Conservation (phyloP, 495 filamentous ascomycete genomes). For the Neurospora sublineolata region DNA sequence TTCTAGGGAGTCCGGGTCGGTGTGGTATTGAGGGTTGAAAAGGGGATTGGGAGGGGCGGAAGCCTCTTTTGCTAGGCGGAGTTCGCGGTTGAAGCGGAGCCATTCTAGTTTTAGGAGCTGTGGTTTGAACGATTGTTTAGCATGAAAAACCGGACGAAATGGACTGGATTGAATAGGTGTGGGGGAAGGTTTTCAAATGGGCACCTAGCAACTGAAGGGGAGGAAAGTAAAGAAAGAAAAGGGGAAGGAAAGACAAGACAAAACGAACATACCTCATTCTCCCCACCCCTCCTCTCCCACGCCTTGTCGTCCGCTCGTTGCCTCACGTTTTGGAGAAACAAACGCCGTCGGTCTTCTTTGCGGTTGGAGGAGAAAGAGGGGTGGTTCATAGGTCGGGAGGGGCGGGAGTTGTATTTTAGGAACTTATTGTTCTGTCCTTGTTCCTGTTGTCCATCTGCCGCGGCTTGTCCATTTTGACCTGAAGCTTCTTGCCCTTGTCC, state of each 20-base stretch:
- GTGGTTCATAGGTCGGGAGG: neutral
- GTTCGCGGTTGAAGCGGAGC: conserved; percentile 26
- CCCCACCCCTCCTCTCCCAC: conserved; percentile 55
- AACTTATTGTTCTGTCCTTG: conserved; percentile 11
- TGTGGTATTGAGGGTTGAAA: neutral
- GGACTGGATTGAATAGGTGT: neutral
- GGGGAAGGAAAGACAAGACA: neutral
- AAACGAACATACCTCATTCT: conserved; percentile 55
- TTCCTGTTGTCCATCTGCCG: conserved; percentile 15
- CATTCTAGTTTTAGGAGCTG: conserved; percentile 41
- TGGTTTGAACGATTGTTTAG: conserved; percentile 3
- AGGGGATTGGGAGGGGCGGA: neutral
- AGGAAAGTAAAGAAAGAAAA: neutral
- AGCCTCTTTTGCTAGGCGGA: conserved; percentile 34
- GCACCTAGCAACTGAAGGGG: too few relatives aligned
- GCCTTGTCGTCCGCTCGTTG: conserved; percentile 54
- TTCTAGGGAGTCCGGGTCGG: conserved; percentile 7
- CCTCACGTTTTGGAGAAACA: conserved; percentile 72
- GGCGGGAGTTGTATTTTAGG: neutral
- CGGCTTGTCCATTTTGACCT: conserved; percentile 8
- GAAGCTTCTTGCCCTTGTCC: conserved; percentile 9
- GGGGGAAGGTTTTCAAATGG: neutral
- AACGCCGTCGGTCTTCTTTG: conserved; percentile 40
- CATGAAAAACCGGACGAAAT: neutral
- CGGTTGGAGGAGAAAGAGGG: neutral